A percentile compares a stretch with the other conserved stretches of the same genome.
Evolutionary conservation across 768 basidiomycete genomes (phyloP).

Genomic region (Rhodotorula kratochvilovae): DNA sequence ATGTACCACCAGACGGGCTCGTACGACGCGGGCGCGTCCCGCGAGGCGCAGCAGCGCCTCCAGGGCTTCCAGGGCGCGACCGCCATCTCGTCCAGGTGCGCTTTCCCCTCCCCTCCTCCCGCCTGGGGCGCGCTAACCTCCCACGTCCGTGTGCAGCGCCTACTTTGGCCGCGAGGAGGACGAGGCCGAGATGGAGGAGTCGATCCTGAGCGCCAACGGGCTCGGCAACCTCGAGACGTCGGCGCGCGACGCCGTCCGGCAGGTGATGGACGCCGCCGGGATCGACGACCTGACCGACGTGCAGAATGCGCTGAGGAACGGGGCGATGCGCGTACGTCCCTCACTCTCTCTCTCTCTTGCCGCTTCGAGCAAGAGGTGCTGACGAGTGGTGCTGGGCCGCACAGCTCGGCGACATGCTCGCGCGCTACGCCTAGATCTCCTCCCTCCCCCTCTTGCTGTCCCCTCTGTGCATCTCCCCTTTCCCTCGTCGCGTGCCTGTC

Average conservation of each 20-base stretch:
- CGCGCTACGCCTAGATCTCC: constrained; percentile 22
- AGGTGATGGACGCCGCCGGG: constrained; percentile 55
- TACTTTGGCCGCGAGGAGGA: constrained; percentile 82
- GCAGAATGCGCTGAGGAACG: constrained; percentile 72
- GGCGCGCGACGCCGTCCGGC: constrained; percentile 69
- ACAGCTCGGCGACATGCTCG: constrained; percentile 32
- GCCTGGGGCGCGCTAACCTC: not conserved
- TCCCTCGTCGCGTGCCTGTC: not conserved
- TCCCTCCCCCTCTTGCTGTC: not conserved
- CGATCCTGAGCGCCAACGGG: constrained; percentile 53
- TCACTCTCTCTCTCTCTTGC: not conserved
- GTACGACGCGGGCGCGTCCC: constrained; percentile 67
- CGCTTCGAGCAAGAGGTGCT: not conserved
- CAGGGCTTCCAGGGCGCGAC: constrained; percentile 84
- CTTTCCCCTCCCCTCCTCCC: not conserved
- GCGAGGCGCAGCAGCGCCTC: constrained; percentile 76
- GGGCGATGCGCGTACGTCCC: constrained; percentile 70
- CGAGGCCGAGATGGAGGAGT: constrained; percentile 49
- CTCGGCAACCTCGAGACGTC: constrained; percentile 60
- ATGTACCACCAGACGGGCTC: constrained; percentile 89
- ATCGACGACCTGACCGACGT: constrained; percentile 57
- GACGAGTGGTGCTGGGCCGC: not conserved
- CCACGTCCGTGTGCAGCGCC: constrained; percentile 50
- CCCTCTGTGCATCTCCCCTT: not conserved
- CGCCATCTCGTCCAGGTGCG: constrained; percentile 55